These are phyloP conservation scores for Geotrichum bryndzae DNA, from an alignment of 1,139 yeast genomes.

Conservation along the genomic window DNA sequence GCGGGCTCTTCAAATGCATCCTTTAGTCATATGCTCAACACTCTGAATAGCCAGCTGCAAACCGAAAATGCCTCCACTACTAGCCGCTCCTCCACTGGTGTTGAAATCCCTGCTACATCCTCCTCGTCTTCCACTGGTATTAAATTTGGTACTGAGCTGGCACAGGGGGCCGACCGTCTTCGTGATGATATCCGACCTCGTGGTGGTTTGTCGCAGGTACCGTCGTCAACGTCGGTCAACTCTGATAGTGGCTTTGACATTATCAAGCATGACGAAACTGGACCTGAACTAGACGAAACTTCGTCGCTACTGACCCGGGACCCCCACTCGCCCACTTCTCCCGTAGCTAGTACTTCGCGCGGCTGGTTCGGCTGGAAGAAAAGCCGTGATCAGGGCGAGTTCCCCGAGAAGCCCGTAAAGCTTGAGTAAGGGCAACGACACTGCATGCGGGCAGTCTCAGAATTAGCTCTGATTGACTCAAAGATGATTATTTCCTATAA, in stretches of 20 bases:
- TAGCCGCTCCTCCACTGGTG: background rate
- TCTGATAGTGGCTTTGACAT: conserved; percentile 13
- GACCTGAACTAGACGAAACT: conserved; percentile 2
- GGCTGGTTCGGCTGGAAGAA: conserved; percentile 9
- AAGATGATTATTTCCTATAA: background rate
- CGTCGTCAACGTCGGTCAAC: conserved; percentile 11
- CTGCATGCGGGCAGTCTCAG: background rate
- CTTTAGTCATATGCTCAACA: conserved; percentile 1
- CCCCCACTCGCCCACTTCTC: background rate
- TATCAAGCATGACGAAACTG: conserved; percentile 14
- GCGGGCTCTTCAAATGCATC: background rate
- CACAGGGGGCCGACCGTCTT: background rate
- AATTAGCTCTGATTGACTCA: background rate
- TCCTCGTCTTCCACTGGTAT: background rate
- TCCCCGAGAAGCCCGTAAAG: conserved; percentile 13
- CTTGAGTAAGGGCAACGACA: conserved; percentile 1
- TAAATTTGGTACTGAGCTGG: background rate
- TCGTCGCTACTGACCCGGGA: background rate
- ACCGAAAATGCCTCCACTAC: conserved; percentile 1
- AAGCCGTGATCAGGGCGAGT: background rate
- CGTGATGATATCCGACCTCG: background rate
- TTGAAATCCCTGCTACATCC: background rate
- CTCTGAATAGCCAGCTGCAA: conserved; percentile 3
- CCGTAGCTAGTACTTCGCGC: background rate
- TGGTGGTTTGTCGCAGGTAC: background rate